Evolutionary conservation across 1,139 yeast species (phyloP).

Genomic region (Scheffersomyces quercinus): DNA sequence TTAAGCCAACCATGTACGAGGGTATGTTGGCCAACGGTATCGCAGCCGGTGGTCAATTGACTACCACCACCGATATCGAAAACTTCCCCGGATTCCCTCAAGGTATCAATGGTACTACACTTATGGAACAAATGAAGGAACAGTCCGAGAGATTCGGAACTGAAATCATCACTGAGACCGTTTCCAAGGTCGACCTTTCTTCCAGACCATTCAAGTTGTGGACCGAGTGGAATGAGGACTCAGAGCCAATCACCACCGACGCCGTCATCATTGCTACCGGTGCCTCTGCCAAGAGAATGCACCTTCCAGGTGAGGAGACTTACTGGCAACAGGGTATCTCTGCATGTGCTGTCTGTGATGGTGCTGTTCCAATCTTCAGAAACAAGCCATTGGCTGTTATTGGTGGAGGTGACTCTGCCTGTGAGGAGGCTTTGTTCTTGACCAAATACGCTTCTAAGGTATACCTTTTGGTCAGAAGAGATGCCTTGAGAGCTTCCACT

Average conservation of each 20-base stretch:
- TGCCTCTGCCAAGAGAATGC: conserved; percentile 93
- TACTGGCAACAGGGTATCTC: conserved; percentile 99
- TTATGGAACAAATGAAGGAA: conserved; percentile 92
- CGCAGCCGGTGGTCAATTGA: conserved; percentile 98
- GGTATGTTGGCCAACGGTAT: conserved; percentile 97
- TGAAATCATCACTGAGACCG: conserved; percentile 89
- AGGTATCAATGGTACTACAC: conserved; percentile 83
- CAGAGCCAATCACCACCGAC: conserved; percentile 87
- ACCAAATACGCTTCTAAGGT: conserved; percentile 98
- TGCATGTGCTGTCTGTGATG: conserved; percentile 99
- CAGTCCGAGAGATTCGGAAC: conserved; percentile 90
- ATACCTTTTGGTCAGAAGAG: conserved; percentile 89
- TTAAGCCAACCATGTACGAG: conserved; percentile 89
- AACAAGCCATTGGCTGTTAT: conserved; percentile 95
- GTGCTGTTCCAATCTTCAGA: conserved; percentile 98
- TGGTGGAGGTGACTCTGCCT: conserved; percentile 99
- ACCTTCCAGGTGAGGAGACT: conserved; percentile 92
- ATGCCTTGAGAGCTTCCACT: conserved; percentile 87
- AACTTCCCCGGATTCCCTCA: conserved; percentile 98
- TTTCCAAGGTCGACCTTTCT: conserved; percentile 85
- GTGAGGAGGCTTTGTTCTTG: conserved; percentile 95
- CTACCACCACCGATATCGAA: conserved; percentile 96
- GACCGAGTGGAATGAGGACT: conserved; percentile 92
- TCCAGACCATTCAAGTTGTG: conserved; percentile 91
- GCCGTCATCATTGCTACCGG: conserved; percentile 94